Percentiles rank a stretch among this genome's conserved stretches.
phyloP scores from a whole-genome alignment of 2,329 filamentous ascomycete species.

The Aureobasidium sp. region DNA sequence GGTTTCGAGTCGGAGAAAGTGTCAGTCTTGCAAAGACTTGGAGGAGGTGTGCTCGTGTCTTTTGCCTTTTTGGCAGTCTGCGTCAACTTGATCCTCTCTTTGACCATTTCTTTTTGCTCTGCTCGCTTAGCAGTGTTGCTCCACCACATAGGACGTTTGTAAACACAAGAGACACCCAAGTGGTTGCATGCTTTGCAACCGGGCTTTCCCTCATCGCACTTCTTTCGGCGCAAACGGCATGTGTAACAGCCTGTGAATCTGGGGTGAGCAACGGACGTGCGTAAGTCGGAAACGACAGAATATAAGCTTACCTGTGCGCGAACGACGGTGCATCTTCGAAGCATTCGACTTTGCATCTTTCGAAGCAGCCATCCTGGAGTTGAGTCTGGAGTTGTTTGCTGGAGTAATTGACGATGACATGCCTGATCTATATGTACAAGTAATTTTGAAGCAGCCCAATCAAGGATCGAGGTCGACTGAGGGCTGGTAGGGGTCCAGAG shows the following conservation, averaged over 20 bases:
- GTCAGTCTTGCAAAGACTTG: constrained; percentile 71
- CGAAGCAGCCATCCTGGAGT: constrained; percentile 44
- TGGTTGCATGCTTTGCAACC: constrained; percentile 58
- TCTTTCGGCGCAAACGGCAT: constrained; percentile 61
- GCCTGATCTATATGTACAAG: constrained; percentile 35
- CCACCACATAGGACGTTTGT: constrained; percentile 97
- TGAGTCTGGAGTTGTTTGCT: constrained; percentile 34
- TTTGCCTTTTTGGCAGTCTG: constrained; percentile 80
- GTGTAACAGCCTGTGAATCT: constrained; percentile 55
- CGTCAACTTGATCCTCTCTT: constrained; percentile 94
- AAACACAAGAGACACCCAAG: constrained; percentile 84
- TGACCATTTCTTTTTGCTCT: constrained; percentile 89
- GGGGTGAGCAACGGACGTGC: constrained; percentile 48
- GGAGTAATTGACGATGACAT: constrained; percentile 41
- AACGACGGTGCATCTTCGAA: constrained; percentile 86
- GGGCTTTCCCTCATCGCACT: constrained; percentile 63
- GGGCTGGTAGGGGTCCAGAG: constrained; percentile 27
- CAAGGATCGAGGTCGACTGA: constrained; percentile 19
- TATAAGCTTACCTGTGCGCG: constrained; percentile 74
- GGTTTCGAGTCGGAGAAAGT: constrained; percentile 69
- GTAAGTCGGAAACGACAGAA: constrained; percentile 47
- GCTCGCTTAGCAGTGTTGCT: constrained; percentile 81
- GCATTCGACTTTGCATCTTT: constrained; percentile 50
- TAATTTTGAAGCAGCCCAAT: constrained; percentile 21
- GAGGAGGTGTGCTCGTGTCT: constrained; percentile 55